Conservation (phyloP, 257 asterid species). For the Primulina huaijiensis region DNA sequence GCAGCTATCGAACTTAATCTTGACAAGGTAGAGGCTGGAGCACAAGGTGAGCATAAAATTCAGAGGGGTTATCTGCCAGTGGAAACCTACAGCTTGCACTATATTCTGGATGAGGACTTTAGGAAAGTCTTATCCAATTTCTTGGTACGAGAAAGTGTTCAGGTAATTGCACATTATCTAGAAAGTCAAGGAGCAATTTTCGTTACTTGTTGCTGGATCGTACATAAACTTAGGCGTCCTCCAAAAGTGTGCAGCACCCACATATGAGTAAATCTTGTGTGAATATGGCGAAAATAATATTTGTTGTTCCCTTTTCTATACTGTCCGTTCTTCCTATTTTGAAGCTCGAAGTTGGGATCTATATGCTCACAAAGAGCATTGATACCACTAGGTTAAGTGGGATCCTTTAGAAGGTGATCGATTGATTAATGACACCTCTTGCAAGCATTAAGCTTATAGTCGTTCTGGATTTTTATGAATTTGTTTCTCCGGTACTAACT, state of each 20-base stretch:
- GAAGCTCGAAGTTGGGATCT: too few species aligned
- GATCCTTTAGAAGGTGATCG: too few species aligned
- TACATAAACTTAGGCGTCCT: neutral
- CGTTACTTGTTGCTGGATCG: neutral
- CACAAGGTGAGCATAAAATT: slow-evolving; percentile 97
- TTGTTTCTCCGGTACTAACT: neutral
- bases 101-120: slow-evolving; percentile 70
- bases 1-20: slow-evolving; percentile 93
- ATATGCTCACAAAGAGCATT: too few species aligned
- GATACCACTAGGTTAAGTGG: too few species aligned
- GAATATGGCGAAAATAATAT: too few species aligned
- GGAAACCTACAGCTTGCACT: slow-evolving; percentile 82
- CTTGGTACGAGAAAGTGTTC: slow-evolving; percentile 76
- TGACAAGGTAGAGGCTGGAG: slow-evolving; percentile 90
- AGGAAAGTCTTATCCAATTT: slow-evolving; percentile 62
- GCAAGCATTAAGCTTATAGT: neutral
- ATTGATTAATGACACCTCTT: too few species aligned
- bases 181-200: neutral
- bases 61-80: slow-evolving; percentile 95
- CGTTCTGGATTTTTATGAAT: neutral
- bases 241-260: too few species aligned
- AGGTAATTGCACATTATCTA: slow-evolving; percentile 40
- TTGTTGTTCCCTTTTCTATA: too few species aligned
- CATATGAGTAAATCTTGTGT: too few species aligned
- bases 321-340: too few species aligned